Conservation (phyloP, 495 filamentous ascomycete species). For the Hypoxylon crocopeplum region DNA sequence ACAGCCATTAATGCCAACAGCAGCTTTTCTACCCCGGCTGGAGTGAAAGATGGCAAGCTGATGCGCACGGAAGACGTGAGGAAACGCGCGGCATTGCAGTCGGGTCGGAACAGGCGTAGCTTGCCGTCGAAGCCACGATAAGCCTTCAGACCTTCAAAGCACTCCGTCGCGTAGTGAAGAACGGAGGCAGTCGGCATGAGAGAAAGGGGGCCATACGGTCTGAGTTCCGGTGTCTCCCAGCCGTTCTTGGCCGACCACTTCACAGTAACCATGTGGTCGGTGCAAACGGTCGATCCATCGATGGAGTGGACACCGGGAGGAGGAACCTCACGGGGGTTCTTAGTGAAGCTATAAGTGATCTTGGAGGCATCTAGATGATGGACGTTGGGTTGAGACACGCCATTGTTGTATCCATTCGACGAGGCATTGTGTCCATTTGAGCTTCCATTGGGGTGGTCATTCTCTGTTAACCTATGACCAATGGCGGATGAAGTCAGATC, state of each 20-base stretch:
- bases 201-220: conserved; percentile 78
- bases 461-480: conserved; percentile 48
- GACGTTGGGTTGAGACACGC: conserved; percentile 37
- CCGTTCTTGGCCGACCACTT: conserved; percentile 71
- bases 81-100: conserved; percentile 79
- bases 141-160: conserved; percentile 89
- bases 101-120: conserved; percentile 84
- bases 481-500: conserved; percentile 54
- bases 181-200: conserved; percentile 86
- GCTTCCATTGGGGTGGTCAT: conserved; percentile 25
- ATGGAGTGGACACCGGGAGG: conserved; percentile 56
- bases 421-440: conserved; percentile 30
- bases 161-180: conserved; percentile 90
- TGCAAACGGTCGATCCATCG: conserved; percentile 66
- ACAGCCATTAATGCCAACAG: conserved; percentile 72
- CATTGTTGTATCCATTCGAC: conserved; percentile 29
- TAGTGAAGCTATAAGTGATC: conserved; percentile 71
- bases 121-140: conserved; percentile 84
- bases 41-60: conserved; percentile 77
- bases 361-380: conserved; percentile 72
- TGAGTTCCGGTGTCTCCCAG: conserved; percentile 80
- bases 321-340: conserved; percentile 72
- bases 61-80: conserved; percentile 73
- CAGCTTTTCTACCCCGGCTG: conserved; percentile 73
- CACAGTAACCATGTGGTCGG: conserved; percentile 89